Evolutionary conservation across 208 protist species (phyloP).

Genomic region (Naegleria lovaniensis): DNA sequence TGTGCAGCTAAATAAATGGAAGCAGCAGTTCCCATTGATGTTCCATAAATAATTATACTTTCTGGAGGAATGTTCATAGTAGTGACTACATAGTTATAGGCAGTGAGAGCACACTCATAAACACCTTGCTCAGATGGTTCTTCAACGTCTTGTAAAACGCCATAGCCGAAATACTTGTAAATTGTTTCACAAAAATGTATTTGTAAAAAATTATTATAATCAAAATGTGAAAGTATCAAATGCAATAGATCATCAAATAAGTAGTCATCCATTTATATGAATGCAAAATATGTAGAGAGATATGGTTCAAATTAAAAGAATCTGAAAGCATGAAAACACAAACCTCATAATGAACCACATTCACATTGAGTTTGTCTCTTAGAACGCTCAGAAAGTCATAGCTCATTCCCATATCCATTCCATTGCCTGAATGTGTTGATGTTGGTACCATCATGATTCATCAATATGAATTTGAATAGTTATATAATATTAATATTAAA

Average conservation of each 20-base stretch:
- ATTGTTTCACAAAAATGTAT: background rate
- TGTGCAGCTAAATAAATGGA: background rate
- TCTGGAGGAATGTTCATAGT: background rate
- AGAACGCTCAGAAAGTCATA: background rate
- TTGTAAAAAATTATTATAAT: no score
- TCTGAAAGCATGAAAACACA: background rate
- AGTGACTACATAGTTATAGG: background rate
- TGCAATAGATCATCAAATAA: no score
- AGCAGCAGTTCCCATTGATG: background rate
- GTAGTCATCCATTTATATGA: no score
- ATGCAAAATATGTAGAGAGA: no score
- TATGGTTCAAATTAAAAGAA: no score
- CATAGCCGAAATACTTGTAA: background rate
- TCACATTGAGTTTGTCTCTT: background rate
- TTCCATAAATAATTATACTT: background rate
- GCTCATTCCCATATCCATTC: conserved; percentile 1
- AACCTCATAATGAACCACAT: background rate
- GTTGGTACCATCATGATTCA: no score
- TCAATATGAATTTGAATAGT: no score
- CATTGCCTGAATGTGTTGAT: background rate
- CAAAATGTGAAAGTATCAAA: no score
- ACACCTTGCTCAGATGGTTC: background rate
- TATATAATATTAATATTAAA: no score
- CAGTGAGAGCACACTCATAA: background rate
- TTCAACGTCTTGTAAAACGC: background rate